Base-by-base conservation (phyloP, 352 stramenopile species). In the Phytophthora pini region DNA sequence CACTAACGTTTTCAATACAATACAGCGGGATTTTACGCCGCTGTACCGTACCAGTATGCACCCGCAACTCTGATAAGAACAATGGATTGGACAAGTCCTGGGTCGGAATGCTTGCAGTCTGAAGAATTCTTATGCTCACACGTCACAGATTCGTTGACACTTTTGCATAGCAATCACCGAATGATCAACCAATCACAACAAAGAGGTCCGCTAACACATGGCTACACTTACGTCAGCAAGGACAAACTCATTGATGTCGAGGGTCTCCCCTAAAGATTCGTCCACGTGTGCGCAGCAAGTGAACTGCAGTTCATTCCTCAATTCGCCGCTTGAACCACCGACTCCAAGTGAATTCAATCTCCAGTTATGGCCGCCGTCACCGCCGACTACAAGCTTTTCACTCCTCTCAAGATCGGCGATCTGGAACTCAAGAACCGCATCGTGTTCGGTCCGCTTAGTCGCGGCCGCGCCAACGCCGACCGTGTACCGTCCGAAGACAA, bases 361-460 rank as follows among this genome's bases (percentile, higher is more conserved):
- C 17, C 34, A 62, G 10, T 15, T 32, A 62, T 61, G 57, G 51
- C 66, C 22, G 39, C 66, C 15, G 47, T 61, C 51, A 62, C 54
- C 26, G 58, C 53, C 13, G 65, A 66, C 45, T 70, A 71, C 56
- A 75, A 74, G 63, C 74, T 81, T 24, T 81, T 84, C 56, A 70
- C 74, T 40, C 66, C 70, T 2, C 51, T 84, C 11, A 73, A 68
- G 56, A 43, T 82, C 36, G 76, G 73, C 24, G 61, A 74, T 22
- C 56, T 75, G n/a, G 58, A 76, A 36, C 51, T 68, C 26, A 68
- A 68, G 52, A 68, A 68, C 40, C 61, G 60, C 27, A 34, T 68
- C 26, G 60, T 68, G 29, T 68, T 68, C 46, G 60, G 50, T n/a
- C 60, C 60, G 1, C 45, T 68, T 10, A 68, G 17, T 47, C 61